Base-by-base conservation (phyloP, 2,329 filamentous ascomycete species). In the Aspergillus fischeri region DNA sequence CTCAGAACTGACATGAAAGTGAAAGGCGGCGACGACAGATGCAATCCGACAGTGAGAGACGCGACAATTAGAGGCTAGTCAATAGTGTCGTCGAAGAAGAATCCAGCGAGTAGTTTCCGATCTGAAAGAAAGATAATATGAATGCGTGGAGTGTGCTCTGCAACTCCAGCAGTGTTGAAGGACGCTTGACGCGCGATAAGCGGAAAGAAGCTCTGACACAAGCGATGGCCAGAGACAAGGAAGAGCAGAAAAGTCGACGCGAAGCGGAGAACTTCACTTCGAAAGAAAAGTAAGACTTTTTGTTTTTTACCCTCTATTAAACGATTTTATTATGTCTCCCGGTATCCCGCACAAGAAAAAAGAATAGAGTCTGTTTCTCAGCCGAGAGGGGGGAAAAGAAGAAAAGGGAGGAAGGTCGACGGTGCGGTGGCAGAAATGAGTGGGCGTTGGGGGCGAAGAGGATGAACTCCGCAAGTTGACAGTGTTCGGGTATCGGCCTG, bases 11-110 rank as follows among this genome's bases (percentile, higher is more conserved):
- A 52, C 24, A 29, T 56, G 48, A 55, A 55, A 56, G 49, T 29
- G 45, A 60, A 62, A 58, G 62, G 63, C 55, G 56, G 44, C 24
- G 67, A 65, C 52, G 57, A 61, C 55, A 62, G 61, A 65, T 64
- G 60, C 58, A 61, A 66, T 64, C 60, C 55, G 55, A 63, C 61
- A 61, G 65, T 61, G 62, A 61, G 56, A 56, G 52, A 54, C 52
- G 38, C 45, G 51, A 55, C 29, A 54, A 57, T 57, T 54, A 62
- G 52, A 52, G 47, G 54, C 52, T 27, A 21, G 42, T 20, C n/a
- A 45, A 24, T 45, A 24, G 21, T 10, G 8, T 47, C 21, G 55
- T 42, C 25, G 48, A 49, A 45, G 53, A 57, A 45, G 53, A 44
- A 35, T 35, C 38, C 41, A 47, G 29, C 42, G 32, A 47, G 35